Base-by-base conservation (phyloP, 768 basidiomycete species). In the Mycena galopus region DNA sequence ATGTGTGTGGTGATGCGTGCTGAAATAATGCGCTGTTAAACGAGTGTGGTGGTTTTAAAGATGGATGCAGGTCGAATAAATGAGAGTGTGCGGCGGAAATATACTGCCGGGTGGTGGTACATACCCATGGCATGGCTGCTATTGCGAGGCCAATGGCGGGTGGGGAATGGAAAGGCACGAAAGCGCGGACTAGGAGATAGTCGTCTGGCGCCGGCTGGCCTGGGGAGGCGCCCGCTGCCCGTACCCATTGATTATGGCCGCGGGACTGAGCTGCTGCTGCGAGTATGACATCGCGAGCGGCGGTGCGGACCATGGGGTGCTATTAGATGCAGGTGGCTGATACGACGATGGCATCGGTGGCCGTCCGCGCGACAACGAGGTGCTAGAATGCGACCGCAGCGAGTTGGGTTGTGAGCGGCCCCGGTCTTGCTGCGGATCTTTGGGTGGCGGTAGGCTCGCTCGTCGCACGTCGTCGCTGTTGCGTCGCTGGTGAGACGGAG, bases 291-390 rank as follows among this genome's bases (percentile, higher is more conserved):
- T 75, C 21, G 68, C 63, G 44, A 72, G 67, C 30, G 86, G 86
- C 29, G 84, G 75, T 16, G 85, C 84, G 4, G 84, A 84, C 86
- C 86, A 88, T 2, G 85, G 84, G n/a, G n/a, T n/a, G n/a, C n/a
- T n/a, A 73, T 79, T 87, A 0, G 82, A 82, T 14, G 23, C 21
- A 2, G 72, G 74, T 23, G 74, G 58, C 37, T 79, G 80, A 16
- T 77, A 80, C 21, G 76, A 73, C 32, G 77, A 65, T 21, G 79
- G 75, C 16, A 74, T 39, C 5, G 77, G 76, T 1, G 84, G 76
- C 51, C 82, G 77, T 19, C 83, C 82, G n/a, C 73, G 73, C 16
- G 73, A 14, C 37, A 67, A 59, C 7, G 78, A 39, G 21, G 42
- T 58, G 65, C 64, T 65, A 51, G 67, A 71, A n/a, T 64, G 73